phyloP scores from a whole-genome alignment of 2,329 filamentous ascomycete genomes.

The Apiospora malaysiana region DNA sequence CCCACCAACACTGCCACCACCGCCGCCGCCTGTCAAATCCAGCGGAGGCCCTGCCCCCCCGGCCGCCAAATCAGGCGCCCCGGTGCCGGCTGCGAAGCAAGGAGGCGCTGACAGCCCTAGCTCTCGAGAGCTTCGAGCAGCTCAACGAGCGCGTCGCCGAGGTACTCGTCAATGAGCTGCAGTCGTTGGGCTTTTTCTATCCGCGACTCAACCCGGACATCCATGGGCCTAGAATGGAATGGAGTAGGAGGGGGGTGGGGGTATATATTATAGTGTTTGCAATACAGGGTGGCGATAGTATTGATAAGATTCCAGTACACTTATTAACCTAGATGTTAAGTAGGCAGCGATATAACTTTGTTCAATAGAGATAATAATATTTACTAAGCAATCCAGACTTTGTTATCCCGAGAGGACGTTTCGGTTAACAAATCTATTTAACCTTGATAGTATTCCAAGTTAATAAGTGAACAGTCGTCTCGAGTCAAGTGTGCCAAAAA shows the following conservation, averaged over 20 bases:
- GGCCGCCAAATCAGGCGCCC: background rate
- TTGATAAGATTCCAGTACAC: no score
- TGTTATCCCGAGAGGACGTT: no score
- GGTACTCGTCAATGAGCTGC: background rate
- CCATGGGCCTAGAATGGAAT: no score
- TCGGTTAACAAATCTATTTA: background rate
- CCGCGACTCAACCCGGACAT: background rate
- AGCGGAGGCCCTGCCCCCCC: background rate
- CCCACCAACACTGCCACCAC: background rate
- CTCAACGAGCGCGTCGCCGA: background rate
- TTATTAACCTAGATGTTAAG: no score
- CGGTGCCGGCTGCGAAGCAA: background rate
- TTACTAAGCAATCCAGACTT: no score
- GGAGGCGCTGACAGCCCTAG: background rate
- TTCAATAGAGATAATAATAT: no score
- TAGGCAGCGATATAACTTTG: no score
- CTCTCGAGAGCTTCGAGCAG: background rate
- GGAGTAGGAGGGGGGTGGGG: no score
- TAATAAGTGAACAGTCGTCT: background rate
- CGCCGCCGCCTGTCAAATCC: background rate
- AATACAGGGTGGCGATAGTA: no score
- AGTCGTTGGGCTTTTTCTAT: background rate
- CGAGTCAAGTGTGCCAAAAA: no score
- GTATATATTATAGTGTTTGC: no score
- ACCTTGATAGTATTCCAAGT: background rate